phyloP scores from a whole-genome alignment of 805 yeast species.

The Ogataea wickerhamii region DNA sequence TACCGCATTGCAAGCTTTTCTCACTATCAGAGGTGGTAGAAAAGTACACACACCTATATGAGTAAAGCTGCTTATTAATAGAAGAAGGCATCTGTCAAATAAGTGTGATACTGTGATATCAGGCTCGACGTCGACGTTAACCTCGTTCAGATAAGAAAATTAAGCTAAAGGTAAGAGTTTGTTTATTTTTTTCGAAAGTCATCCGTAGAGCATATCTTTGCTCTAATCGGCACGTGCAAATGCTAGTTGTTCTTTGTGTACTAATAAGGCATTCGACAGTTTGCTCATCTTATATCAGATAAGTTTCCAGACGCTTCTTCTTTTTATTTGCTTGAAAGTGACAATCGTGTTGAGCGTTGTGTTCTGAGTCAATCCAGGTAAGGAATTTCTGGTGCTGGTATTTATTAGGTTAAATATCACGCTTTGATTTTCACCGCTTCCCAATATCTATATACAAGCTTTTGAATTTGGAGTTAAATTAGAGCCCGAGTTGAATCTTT shows the following conservation, averaged over 20 bases:
- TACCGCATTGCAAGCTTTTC: slow-evolving; percentile 1
- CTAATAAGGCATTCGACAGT: slow-evolving; percentile 2
- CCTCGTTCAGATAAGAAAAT: slow-evolving; percentile 7
- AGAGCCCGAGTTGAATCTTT: slow-evolving; percentile 24
- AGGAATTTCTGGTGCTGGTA: slow-evolving; percentile 13
- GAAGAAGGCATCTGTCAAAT: neutral
- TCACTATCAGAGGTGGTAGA: neutral
- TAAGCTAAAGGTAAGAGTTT: slow-evolving; percentile 1
- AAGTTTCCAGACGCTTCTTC: neutral
- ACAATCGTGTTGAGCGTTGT: slow-evolving; percentile 13
- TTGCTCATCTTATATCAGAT: neutral
- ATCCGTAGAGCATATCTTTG: no score
- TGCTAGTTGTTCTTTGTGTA: slow-evolving; percentile 1
- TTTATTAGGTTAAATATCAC: slow-evolving; percentile 27
- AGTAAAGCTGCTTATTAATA: neutral
- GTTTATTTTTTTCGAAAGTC: neutral
- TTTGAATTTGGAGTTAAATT: slow-evolving; percentile 27
- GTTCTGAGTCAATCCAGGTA: slow-evolving; percentile 5
- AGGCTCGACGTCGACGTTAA: slow-evolving; percentile 5
- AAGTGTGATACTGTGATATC: slow-evolving; percentile 2
- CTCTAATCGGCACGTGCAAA: no score
- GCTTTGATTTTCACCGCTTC: slow-evolving; percentile 10
- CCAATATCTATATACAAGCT: slow-evolving; percentile 18
- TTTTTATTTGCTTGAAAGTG: slow-evolving; percentile 5
- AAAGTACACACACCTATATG: slow-evolving; percentile 1